Evolutionary conservation across 2,329 filamentous ascomycete species (phyloP).

Genomic region (Scytalidium sp.): DNA sequence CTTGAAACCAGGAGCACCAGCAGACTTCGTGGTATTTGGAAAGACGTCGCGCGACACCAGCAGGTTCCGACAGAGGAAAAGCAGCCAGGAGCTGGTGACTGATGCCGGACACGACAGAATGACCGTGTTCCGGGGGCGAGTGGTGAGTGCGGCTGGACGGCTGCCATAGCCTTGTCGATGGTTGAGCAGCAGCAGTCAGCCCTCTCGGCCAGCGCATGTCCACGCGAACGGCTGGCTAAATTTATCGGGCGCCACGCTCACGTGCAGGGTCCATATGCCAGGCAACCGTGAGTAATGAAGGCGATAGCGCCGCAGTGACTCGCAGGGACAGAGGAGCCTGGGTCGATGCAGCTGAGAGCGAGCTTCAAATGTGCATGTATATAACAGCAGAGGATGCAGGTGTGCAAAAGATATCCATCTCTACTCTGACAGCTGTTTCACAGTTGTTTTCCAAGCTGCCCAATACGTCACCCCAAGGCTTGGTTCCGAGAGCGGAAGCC

Average conservation of each 20-base stretch:
- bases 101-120: conserved; percentile 23
- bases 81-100: conserved; percentile 24
- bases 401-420: too few species aligned
- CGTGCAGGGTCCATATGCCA: background rate
- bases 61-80: conserved; percentile 21
- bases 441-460: too few species aligned
- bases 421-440: too few species aligned
- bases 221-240: background rate
- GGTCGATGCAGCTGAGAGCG: too few species aligned
- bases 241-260: background rate
- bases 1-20: conserved; percentile 19
- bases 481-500: too few species aligned
- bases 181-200: background rate
- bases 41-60: conserved; percentile 7
- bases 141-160: conserved; percentile 11
- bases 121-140: conserved; percentile 19
- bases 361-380: too few species aligned
- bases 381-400: too few species aligned
- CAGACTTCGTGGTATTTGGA: conserved; percentile 26
- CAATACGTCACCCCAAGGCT: too few species aligned
- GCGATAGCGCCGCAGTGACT: background rate
- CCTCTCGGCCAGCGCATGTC: background rate
- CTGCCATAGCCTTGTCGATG: background rate
- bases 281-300: background rate
- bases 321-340: background rate